A percentile compares a stretch with the other conserved stretches of the same genome.
Conservation (phyloP, 768 basidiomycete genomes). For the Tricholoma furcatifolium region DNA sequence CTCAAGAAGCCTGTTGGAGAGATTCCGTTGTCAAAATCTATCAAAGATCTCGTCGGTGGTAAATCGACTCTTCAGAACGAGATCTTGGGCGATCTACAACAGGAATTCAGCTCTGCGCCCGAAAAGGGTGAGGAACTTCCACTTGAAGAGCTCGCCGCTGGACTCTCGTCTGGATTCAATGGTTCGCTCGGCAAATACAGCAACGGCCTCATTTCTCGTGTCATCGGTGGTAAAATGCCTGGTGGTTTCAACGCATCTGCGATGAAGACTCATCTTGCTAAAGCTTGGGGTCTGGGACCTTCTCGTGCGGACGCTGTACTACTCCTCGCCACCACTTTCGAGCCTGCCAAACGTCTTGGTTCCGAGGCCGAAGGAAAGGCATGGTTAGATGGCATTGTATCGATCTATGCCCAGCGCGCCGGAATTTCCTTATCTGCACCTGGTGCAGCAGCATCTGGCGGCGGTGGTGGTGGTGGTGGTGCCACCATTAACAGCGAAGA, state of each 20-base stretch:
- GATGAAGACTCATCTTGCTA: slow-evolving; percentile 85
- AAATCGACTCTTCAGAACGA: slow-evolving; percentile 99
- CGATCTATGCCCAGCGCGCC: slow-evolving; percentile 82
- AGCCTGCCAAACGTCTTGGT: slow-evolving; percentile 90
- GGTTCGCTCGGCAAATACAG: slow-evolving; percentile 95
- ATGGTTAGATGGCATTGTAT: slow-evolving; percentile 87
- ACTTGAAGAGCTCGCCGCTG: slow-evolving; percentile 91
- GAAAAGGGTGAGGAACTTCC: slow-evolving; percentile 99
- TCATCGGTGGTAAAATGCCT: slow-evolving; percentile 96
- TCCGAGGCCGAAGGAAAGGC: slow-evolving; percentile 91
- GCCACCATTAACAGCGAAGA: slow-evolving; percentile 97
- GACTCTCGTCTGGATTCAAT: slow-evolving; percentile 75
- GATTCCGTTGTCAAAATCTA: slow-evolving; percentile 86
- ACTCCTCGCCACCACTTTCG: slow-evolving; percentile 86
- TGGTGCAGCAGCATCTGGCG: slow-evolving; percentile 59
- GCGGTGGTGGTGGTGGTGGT: slow-evolving; percentile 64
- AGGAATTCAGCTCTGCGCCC: slow-evolving; percentile 92
- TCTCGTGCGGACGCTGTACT: slow-evolving; percentile 88
- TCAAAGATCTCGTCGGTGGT: slow-evolving; percentile 98
- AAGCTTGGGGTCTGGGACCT: slow-evolving; percentile 95
- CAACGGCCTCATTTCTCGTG: slow-evolving; percentile 83
- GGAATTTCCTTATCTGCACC: slow-evolving; percentile 82
- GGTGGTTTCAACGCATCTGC: slow-evolving; percentile 96
- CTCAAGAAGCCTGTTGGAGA: slow-evolving; percentile 94
- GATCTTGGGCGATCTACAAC: slow-evolving; percentile 93